Conservation (phyloP, 495 filamentous ascomycete genomes). For the Astrothelium macrocarpum region DNA sequence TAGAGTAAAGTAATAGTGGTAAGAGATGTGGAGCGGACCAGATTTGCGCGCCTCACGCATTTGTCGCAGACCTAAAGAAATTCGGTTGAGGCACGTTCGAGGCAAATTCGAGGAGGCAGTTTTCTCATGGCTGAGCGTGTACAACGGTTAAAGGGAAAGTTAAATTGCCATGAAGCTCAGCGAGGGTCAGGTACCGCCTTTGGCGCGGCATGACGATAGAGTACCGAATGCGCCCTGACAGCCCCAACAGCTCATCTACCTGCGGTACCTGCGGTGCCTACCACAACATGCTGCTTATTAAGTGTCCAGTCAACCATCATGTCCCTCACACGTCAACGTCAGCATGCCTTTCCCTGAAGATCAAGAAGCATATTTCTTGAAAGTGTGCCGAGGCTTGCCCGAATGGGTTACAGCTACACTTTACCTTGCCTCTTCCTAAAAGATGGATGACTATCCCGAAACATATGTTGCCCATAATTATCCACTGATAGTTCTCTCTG, state of each 20-base stretch:
- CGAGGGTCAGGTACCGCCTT: background rate
- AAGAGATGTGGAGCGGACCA: background rate
- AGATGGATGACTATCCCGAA: conserved; percentile 79
- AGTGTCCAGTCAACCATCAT: background rate
- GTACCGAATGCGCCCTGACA: background rate
- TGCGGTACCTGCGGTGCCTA: no score
- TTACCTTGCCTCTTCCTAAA: background rate
- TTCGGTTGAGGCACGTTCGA: background rate
- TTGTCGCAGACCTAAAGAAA: no score
- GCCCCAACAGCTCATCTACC: no score
- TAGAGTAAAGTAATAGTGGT: background rate
- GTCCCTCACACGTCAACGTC: no score
- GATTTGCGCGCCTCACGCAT: background rate
- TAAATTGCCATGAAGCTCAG: background rate
- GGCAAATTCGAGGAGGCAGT: background rate
- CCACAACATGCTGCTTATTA: no score
- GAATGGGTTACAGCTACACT: background rate
- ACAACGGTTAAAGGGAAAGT: no score
- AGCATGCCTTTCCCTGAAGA: background rate
- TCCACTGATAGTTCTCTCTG: conserved; percentile 70
- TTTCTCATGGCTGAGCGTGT: no score
- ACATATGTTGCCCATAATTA: conserved; percentile 74
- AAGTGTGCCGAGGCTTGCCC: background rate
- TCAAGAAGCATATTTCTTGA: background rate
- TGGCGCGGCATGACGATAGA: background rate